phyloP scores from a whole-genome alignment of 169 alveolate species.

The Plasmodium vivax region DNA sequence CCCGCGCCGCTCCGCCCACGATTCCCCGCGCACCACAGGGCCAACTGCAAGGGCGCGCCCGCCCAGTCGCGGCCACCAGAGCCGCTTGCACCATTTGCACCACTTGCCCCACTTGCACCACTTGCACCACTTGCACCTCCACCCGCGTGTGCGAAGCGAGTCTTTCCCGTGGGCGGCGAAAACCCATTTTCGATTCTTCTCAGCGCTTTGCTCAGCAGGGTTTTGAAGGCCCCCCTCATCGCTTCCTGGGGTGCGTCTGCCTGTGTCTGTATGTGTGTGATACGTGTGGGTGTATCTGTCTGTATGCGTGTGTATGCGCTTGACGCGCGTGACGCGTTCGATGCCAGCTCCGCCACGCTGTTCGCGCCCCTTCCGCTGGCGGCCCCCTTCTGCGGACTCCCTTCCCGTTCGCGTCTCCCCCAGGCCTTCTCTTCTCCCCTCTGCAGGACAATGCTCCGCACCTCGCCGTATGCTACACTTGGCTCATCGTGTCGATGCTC shows the following conservation, averaged over 20 bases:
- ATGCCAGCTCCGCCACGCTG: no score
- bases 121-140: background rate
- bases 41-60: background rate
- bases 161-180: constrained; percentile 6
- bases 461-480: background rate
- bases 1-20: background rate
- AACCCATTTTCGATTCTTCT: constrained; percentile 17
- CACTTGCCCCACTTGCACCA: background rate
- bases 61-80: background rate
- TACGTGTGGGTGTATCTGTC: no score
- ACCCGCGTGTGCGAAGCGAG: background rate
- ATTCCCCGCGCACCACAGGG: background rate
- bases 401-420: background rate
- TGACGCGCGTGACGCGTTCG: no score
- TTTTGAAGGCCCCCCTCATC: constrained; percentile 18
- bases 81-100: background rate
- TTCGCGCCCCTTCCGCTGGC: no score
- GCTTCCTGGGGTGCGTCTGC: background rate
- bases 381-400: no score
- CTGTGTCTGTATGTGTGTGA: no score
- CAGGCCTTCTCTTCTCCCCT: background rate
- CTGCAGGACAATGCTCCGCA: background rate
- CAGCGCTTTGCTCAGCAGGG: background rate
- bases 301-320: no score
- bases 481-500: background rate